Evolutionary conservation across 2,329 filamentous ascomycete species (phyloP).

Genomic region (Colletotrichum navitas): DNA sequence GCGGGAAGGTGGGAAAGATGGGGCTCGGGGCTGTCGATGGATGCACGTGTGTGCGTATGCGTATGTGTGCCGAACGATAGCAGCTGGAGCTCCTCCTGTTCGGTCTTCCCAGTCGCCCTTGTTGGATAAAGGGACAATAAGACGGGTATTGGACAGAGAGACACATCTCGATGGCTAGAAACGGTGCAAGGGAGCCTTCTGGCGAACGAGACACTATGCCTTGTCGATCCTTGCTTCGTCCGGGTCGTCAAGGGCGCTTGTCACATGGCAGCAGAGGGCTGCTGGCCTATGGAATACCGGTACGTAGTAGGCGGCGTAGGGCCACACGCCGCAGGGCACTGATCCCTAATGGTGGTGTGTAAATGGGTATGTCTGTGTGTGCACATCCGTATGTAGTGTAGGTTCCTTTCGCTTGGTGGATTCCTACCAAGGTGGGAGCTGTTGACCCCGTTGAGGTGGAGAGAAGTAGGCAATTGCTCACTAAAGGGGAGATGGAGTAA

Average conservation of each 20-base stretch:
- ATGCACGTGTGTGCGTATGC: neutral
- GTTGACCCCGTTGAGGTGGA: neutral
- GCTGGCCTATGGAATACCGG: neutral
- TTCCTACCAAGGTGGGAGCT: too few species aligned
- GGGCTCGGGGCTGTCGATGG: too few species aligned
- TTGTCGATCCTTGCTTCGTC: constrained; percentile 25
- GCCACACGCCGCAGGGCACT: neutral
- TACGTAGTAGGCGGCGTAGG: neutral
- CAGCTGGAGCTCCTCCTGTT: neutral
- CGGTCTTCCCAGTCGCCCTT: neutral
- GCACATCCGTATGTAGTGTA: too few species aligned
- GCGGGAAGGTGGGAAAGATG: neutral
- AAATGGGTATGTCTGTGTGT: neutral
- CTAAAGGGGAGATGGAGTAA: neutral
- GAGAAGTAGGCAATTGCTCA: neutral
- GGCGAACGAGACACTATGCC: neutral
- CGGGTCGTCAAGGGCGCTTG: neutral
- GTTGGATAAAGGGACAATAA: neutral
- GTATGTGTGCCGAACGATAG: neutral
- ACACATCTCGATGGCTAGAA: constrained; percentile 22
- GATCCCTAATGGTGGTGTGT: neutral
- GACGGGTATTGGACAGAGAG: neutral
- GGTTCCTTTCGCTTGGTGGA: neutral
- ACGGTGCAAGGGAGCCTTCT: neutral
- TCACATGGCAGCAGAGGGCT: constrained; percentile 30